Evolutionary conservation across 2,329 filamentous ascomycete species (phyloP).

Genomic region (Talaromyces sp.): DNA sequence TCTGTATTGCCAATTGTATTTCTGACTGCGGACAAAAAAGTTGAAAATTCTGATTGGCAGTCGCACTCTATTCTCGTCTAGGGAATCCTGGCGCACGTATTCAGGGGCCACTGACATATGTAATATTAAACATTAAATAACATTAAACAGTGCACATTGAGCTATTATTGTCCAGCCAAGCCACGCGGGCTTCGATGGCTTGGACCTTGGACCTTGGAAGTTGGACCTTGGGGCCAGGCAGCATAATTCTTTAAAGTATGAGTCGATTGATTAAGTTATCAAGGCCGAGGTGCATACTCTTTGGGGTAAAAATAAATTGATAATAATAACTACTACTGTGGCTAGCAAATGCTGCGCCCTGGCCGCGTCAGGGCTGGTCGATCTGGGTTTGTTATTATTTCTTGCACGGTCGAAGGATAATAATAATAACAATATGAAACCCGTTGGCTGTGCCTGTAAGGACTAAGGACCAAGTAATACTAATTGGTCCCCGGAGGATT

Average conservation of each 20-base stretch:
- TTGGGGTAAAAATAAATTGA: no score
- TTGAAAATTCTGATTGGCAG: background rate
- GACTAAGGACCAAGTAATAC: background rate
- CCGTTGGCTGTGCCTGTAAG: background rate
- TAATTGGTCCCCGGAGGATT: background rate
- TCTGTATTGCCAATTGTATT: background rate
- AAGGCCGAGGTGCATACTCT: background rate
- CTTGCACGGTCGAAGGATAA: no score
- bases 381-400: no score
- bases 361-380: no score
- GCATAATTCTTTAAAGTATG: background rate
- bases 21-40: no score
- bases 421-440: no score
- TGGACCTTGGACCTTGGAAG: background rate
- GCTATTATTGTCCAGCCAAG: background rate
- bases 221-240: background rate
- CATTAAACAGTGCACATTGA: no score
- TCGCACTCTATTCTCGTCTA: background rate
- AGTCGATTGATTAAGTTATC: no score
- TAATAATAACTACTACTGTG: no score
- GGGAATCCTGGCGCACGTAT: no score
- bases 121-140: no score
- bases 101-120: background rate
- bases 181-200: background rate
- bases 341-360: background rate